Conservation (phyloP, 139 green algal species). For the Cymbomonas tetramitiformis region DNA sequence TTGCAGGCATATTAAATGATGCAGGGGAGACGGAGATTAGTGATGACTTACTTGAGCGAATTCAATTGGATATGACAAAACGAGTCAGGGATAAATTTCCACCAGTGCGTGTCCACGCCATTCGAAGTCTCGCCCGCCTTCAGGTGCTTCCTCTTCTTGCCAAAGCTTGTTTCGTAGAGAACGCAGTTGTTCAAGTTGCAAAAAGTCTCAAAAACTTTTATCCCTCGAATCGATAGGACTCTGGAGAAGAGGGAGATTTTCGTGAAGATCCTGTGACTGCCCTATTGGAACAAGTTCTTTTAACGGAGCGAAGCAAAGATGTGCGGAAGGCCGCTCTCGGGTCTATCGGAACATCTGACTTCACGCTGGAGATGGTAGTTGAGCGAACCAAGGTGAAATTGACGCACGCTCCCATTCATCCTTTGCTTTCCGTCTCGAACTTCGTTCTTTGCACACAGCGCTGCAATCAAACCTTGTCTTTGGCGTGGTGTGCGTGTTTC, state of each 20-base stretch:
- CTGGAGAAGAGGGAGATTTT: conserved; percentile 32
- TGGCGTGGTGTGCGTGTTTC: too few species aligned
- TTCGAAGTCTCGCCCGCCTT: conserved; percentile 33
- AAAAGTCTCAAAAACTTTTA: too few species aligned
- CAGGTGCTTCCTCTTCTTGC: too few species aligned
- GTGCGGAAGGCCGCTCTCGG: conserved; percentile 42
- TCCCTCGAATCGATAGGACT: too few species aligned
- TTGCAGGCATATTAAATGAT: conserved; percentile 28
- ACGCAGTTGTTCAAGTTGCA: too few species aligned
- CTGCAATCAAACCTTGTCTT: too few species aligned
- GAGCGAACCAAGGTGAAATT: too few species aligned
- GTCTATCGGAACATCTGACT: conserved; percentile 27
- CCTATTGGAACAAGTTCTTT: conserved; percentile 32
- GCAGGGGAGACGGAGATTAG: conserved; percentile 29
- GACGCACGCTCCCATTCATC: too few species aligned
- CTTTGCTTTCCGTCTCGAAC: too few species aligned
- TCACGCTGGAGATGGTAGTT: conserved; percentile 29
- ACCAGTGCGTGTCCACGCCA: conserved; percentile 36
- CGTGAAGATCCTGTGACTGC: conserved; percentile 28
- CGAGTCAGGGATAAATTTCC: conserved; percentile 41
- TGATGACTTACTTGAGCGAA: conserved; percentile 31
- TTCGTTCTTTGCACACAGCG: too few species aligned
- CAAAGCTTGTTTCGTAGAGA: not conserved
- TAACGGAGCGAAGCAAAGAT: conserved; percentile 43
- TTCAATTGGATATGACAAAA: conserved; percentile 33